Conservation (phyloP, 73 alveolate genomes). For the Loxodes magnus region DNA sequence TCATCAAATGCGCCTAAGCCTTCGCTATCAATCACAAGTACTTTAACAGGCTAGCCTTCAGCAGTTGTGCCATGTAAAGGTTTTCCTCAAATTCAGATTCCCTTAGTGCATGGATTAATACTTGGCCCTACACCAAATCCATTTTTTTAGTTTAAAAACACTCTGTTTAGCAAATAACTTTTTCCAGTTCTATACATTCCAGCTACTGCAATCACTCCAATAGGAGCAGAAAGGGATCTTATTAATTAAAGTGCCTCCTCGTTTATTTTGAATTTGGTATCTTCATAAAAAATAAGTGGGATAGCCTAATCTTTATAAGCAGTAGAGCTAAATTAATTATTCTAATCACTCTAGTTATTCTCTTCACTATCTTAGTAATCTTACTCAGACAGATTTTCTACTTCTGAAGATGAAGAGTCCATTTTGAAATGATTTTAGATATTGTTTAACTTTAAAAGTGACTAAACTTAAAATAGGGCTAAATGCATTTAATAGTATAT, state of each 20-base stretch:
- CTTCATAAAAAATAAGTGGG: too few relatives aligned
- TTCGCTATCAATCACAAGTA: conserved; percentile 74
- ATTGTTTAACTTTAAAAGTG: too few relatives aligned
- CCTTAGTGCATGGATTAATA: conserved; percentile 92
- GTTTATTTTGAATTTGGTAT: conserved; percentile 39
- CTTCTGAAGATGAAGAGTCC: too few relatives aligned
- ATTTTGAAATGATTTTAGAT: too few relatives aligned
- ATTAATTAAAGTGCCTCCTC: conserved; percentile 76
- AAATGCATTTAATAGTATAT: too few relatives aligned
- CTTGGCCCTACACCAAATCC: conserved; percentile 96
- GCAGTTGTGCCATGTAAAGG: conserved; percentile 78
- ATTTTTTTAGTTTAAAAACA: conserved; percentile 71
- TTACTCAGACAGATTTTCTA: too few relatives aligned
- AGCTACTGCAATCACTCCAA: conserved; percentile 92
- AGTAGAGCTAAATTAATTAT: too few relatives aligned
- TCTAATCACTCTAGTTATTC: too few relatives aligned
- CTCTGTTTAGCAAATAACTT: conserved; percentile 85
- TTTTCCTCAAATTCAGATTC: conserved; percentile 98
- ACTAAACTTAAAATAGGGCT: too few relatives aligned
- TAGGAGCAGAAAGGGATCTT: conserved; percentile 50
- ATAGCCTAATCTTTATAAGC: too few relatives aligned
- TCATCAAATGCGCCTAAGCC: conserved; percentile 91
- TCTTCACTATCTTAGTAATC: too few relatives aligned
- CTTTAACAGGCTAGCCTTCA: conserved; percentile 69
- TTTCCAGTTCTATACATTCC: conserved; percentile 98